A percentile compares a stretch with the other conserved stretches of the same genome.
Evolutionary conservation across 1,284 basidiomycete species (phyloP).

Genomic region (Apiotrichum siamense): DNA sequence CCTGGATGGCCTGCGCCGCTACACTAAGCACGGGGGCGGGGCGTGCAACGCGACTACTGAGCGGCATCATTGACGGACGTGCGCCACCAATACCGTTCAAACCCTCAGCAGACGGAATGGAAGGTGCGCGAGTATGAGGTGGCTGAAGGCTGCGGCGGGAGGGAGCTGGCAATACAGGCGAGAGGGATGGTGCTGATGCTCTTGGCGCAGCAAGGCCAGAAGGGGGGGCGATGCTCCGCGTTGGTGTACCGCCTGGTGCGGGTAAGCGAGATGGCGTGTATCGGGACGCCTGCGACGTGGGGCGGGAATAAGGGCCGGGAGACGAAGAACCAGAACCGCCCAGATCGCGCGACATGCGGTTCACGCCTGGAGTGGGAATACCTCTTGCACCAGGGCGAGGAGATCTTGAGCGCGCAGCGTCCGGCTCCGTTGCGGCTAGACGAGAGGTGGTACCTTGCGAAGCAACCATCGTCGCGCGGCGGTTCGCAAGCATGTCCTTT

Average conservation of each 20-base stretch:
- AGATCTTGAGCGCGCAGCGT: background rate
- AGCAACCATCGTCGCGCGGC: slow-evolving; percentile 35
- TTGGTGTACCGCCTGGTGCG: slow-evolving; percentile 1
- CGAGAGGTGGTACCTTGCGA: slow-evolving; percentile 20
- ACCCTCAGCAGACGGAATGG: slow-evolving; percentile 3
- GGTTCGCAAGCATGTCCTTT: slow-evolving; percentile 46
- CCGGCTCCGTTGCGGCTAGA: background rate
- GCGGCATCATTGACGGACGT: slow-evolving; percentile 25
- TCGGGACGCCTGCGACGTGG: background rate
- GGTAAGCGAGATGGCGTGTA: background rate
- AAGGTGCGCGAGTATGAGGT: background rate
- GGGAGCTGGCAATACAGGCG: background rate
- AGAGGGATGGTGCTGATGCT: background rate
- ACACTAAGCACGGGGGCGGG: background rate
- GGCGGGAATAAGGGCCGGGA: slow-evolving; percentile 2
- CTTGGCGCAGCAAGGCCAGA: slow-evolving; percentile 16
- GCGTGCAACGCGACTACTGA: slow-evolving; percentile 1
- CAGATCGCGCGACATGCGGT: background rate
- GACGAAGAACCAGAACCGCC: background rate
- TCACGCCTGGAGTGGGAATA: background rate
- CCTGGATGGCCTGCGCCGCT: slow-evolving; percentile 25
- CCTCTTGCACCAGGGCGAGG: background rate
- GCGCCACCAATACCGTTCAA: background rate
- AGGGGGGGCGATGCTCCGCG: slow-evolving; percentile 9
- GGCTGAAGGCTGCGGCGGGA: background rate